Evolutionary conservation across 768 basidiomycete species (phyloP).

Genomic region (Calocybe cyanea): DNA sequence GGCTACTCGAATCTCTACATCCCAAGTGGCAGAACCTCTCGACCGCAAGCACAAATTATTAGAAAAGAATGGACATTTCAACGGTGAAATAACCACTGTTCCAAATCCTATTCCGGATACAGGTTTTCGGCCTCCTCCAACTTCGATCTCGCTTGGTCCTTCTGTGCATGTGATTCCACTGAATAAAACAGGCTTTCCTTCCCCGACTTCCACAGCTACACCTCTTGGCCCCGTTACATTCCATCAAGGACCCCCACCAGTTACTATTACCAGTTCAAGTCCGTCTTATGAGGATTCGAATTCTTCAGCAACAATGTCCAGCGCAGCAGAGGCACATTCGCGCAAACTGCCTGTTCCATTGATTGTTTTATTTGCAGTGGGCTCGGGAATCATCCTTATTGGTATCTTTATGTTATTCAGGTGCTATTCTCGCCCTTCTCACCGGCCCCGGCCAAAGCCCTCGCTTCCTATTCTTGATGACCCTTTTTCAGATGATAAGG

Average conservation of each 20-base stretch:
- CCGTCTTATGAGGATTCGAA: slow-evolving; percentile 10
- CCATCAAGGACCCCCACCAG: neutral
- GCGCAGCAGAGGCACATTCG: neutral
- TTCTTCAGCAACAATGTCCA: neutral
- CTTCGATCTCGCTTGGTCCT: slow-evolving; percentile 18
- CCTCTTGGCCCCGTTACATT: slow-evolving; percentile 12
- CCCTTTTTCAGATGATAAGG: slow-evolving; percentile 42
- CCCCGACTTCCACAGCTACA: slow-evolving; percentile 20
- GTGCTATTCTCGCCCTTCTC: slow-evolving; percentile 45
- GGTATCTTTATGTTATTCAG: slow-evolving; percentile 45
- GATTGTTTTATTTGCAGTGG: slow-evolving; percentile 51
- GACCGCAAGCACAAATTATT: slow-evolving; percentile 14
- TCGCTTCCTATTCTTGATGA: slow-evolving; percentile 73
- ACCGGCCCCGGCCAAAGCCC: slow-evolving; percentile 57
- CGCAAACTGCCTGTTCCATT: slow-evolving; percentile 39
- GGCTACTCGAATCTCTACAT: neutral
- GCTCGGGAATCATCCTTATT: slow-evolving; percentile 45
- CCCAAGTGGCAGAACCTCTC: slow-evolving; percentile 6
- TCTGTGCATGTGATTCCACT: slow-evolving; percentile 13
- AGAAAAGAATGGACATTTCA: slow-evolving; percentile 19
- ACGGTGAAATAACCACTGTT: slow-evolving; percentile 34
- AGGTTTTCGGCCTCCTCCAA: slow-evolving; percentile 21
- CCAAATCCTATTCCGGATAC: slow-evolving; percentile 51
- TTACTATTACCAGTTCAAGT: slow-evolving; percentile 11
- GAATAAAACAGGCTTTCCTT: slow-evolving; percentile 13